Percentiles rank a stretch among this genome's conserved stretches.
phyloP scores from a whole-genome alignment of 192 early-diverging fungal species.

The Backusella circina region DNA sequence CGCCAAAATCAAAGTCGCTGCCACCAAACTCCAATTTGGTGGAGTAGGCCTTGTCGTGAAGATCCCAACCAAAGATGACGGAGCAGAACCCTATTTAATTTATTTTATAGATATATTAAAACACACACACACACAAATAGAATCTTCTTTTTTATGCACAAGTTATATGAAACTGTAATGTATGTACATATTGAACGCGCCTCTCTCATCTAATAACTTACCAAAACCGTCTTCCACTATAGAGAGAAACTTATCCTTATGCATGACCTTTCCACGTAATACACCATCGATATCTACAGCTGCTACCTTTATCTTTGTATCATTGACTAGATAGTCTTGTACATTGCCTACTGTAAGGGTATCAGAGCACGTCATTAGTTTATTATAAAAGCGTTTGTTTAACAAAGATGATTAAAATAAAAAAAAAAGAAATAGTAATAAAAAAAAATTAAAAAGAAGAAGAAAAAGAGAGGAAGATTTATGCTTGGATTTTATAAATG shows the following conservation, averaged over 20 bases:
- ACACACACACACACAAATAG: no score
- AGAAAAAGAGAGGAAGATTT: neutral
- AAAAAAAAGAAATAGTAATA: neutral
- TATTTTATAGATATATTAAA: neutral
- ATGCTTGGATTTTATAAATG: neutral
- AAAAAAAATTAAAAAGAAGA: neutral
- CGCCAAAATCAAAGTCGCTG: constrained; percentile 41
- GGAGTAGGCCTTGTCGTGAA: constrained; percentile 67
- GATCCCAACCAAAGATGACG: constrained; percentile 80
- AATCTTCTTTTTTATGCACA: neutral
- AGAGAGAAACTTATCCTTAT: constrained; percentile 62
- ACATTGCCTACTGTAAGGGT: constrained; percentile 23
- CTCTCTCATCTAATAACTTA: constrained; percentile 15
- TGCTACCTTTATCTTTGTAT: constrained; percentile 56
- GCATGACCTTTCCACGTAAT: constrained; percentile 69
- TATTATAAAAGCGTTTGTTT: neutral
- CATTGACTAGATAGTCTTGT: constrained; percentile 34
- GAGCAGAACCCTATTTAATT: constrained; percentile 61
- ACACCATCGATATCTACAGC: constrained; percentile 75
- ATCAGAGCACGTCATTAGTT: neutral
- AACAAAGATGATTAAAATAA: no score
- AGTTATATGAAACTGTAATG: neutral
- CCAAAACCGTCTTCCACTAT: constrained; percentile 66
- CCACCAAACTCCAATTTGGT: constrained; percentile 16
- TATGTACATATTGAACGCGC: neutral